These are phyloP conservation scores for maize (Zea mays) DNA, from an alignment of 176 grass and related monocot species.

Conservation along the genomic window Zm-B73-REFERENCE-NAM-5.0 NC_050103.1:6265001-6265500, in stretches of 20 bases:
- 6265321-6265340: slow-evolving; percentile 27
- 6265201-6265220: slow-evolving; percentile 14
- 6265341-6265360: slow-evolving; percentile 43
- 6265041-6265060: too few relatives aligned
- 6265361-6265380: slow-evolving; percentile 57
- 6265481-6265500: background rate
- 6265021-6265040: too few relatives aligned
- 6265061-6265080: too few relatives aligned
- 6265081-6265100: background rate
- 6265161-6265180: slow-evolving; percentile 3
- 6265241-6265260: slow-evolving; percentile 70
- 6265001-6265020: too few relatives aligned
- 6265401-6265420: slow-evolving; percentile 34
- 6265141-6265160: background rate
- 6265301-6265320: slow-evolving; percentile 52
- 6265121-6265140: background rate
- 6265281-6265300: slow-evolving; percentile 53
- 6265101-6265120: background rate
- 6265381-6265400: slow-evolving; percentile 30
- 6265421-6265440: background rate
- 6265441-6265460: slow-evolving; percentile 28
- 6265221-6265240: slow-evolving; percentile 43
- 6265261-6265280: slow-evolving; percentile 56
- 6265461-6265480: slow-evolving; percentile 12
- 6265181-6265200: background rate